phyloP scores from a whole-genome alignment of 2,329 filamentous ascomycete species.

The Mycosphaerelloides madeirae region DNA sequence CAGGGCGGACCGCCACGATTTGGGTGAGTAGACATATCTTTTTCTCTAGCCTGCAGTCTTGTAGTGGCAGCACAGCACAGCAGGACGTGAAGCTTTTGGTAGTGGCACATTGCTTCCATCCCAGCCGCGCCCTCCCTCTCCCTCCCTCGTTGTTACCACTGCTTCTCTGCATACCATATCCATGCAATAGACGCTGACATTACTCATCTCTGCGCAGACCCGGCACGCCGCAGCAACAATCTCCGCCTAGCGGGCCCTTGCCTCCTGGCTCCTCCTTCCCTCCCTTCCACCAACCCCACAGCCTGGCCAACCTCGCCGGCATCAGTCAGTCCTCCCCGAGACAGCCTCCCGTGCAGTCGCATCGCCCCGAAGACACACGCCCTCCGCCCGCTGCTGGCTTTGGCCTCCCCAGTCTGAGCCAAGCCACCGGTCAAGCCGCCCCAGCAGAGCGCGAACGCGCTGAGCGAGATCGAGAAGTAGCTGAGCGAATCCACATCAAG shows the following conservation, averaged over 20 bases:
- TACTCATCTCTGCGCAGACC: constrained; percentile 8
- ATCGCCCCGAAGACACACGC: constrained; percentile 29
- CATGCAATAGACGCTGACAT: constrained; percentile 3
- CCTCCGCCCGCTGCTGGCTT: constrained; percentile 38
- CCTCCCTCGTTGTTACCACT: neutral
- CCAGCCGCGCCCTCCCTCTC: neutral
- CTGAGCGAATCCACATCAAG: constrained; percentile 52
- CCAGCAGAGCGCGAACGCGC: constrained; percentile 33
- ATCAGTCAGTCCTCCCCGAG: constrained; percentile 43
- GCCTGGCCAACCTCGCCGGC: constrained; percentile 41
- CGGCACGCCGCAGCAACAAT: constrained; percentile 30
- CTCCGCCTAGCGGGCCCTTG: constrained; percentile 31
- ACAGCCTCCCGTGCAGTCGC: constrained; percentile 27
- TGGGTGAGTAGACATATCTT: constrained; percentile 24
- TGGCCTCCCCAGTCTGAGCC: constrained; percentile 42
- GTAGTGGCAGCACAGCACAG: neutral
- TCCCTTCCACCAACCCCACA: constrained; percentile 38
- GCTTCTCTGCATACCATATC: neutral
- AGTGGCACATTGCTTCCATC: neutral
- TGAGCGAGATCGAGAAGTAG: constrained; percentile 47
- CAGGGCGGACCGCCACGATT: constrained; percentile 28
- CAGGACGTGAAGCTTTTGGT: neutral
- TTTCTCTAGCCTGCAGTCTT: neutral
- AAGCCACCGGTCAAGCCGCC: constrained; percentile 36
- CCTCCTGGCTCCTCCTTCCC: constrained; percentile 37